Evolutionary conservation across 2,329 filamentous ascomycete genomes (phyloP).

Genomic region (Clarireedia sp.): DNA sequence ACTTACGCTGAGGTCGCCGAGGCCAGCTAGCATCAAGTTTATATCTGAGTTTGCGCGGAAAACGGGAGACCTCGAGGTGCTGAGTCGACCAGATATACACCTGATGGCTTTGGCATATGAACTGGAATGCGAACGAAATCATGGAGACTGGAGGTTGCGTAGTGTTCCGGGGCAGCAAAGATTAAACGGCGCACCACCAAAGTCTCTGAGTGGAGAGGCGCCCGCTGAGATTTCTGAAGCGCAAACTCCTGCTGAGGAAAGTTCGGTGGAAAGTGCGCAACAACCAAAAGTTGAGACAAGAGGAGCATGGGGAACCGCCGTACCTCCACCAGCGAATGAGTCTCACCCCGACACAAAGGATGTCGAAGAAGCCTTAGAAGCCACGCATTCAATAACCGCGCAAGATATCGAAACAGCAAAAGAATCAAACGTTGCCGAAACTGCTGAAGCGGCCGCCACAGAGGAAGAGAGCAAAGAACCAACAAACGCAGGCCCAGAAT

Average conservation of each 20-base stretch:
- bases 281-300: conserved; percentile 15
- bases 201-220: conserved; percentile 25
- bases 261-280: not conserved
- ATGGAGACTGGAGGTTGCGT: conserved; percentile 80
- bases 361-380: conserved; percentile 22
- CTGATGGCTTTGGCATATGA: conserved; percentile 89
- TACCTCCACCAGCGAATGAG: conserved; percentile 10
- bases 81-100: conserved; percentile 84
- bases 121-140: conserved; percentile 82
- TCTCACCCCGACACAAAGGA: not conserved
- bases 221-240: conserved; percentile 4
- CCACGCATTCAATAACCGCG: conserved; percentile 2
- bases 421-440: not conserved
- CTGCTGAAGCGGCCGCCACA: conserved; percentile 14
- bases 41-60: conserved; percentile 78
- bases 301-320: conserved; percentile 23
- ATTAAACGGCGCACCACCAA: conserved; percentile 57
- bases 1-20: conserved; percentile 66
- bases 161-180: conserved; percentile 71
- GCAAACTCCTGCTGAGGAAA: not conserved
- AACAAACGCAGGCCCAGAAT: not conserved
- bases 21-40: conserved; percentile 67
- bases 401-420: not conserved
- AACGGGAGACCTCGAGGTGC: conserved; percentile 80
- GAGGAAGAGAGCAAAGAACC: conserved; percentile 4